Conservation (phyloP, 2,329 filamentous ascomycete genomes). For the Calonectria pseudoreteaudii region DNA sequence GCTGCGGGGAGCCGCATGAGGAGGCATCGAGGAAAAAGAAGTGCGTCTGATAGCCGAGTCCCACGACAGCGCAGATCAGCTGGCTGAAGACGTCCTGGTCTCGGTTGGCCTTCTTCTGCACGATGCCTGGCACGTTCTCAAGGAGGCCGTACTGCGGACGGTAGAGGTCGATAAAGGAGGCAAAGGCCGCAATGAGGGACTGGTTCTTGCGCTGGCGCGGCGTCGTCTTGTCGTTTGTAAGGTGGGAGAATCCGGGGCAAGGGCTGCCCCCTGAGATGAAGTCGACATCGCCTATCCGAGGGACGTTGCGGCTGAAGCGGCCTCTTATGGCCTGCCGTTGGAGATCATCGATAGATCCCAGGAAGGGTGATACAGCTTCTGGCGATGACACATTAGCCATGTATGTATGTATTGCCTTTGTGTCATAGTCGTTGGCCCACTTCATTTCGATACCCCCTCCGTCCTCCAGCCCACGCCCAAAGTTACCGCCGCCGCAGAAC, state of each 20-base stretch:
- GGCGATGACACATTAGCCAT: constrained; percentile 70
- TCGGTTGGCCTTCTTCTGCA: constrained; percentile 57
- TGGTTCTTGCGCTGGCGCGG: constrained; percentile 73
- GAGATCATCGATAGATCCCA: constrained; percentile 79
- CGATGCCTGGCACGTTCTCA: constrained; percentile 81
- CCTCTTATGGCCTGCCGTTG: constrained; percentile 68
- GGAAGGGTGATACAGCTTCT: constrained; percentile 64
- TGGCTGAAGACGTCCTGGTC: constrained; percentile 78
- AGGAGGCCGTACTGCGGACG: constrained; percentile 80
- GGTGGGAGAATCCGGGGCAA: constrained; percentile 78
- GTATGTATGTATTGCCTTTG: constrained; percentile 76
- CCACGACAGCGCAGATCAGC: constrained; percentile 78
- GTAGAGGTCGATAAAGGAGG: constrained; percentile 79
- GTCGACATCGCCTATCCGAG: constrained; percentile 72
- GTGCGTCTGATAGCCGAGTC: constrained; percentile 81
- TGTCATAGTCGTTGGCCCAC: constrained; percentile 76
- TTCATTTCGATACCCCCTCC: constrained; percentile 72
- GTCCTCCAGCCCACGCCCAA: constrained; percentile 82
- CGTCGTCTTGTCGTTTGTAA: constrained; percentile 71
- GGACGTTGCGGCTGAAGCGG: constrained; percentile 58
- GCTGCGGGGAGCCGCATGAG: constrained; percentile 74
- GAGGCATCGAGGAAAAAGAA: constrained; percentile 77
- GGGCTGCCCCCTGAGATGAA: constrained; percentile 80
- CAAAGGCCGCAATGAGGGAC: constrained; percentile 82
- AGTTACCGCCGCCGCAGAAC: constrained; percentile 83